Percentiles rank a stretch among this genome's conserved stretches.
phyloP scores from a whole-genome alignment of 2,329 filamentous ascomycete species.

The Xylariaceae sp. region DNA sequence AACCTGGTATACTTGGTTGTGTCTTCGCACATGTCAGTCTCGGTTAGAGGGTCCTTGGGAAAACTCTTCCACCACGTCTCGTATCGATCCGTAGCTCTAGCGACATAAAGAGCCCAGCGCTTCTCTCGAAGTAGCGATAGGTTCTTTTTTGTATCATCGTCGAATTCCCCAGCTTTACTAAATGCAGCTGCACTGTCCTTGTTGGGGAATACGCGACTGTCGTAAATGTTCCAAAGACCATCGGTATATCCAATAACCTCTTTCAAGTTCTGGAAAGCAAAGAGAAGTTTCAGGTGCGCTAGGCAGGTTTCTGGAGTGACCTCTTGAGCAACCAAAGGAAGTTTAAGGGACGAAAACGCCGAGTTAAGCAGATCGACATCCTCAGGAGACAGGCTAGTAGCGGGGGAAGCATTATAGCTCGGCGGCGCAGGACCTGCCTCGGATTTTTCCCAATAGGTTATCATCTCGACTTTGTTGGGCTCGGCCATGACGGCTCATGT shows the following conservation, averaged over 20 bases:
- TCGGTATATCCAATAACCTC: conserved; percentile 63
- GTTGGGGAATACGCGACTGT: conserved; percentile 38
- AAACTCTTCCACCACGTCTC: conserved; percentile 58
- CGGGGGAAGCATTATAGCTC: conserved; percentile 16
- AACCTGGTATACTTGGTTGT: conserved; percentile 27
- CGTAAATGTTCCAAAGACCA: conserved; percentile 61
- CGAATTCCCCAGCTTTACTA: conserved; percentile 18
- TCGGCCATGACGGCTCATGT: neutral
- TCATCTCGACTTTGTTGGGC: conserved; percentile 5
- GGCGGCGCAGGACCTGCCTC: conserved; percentile 17
- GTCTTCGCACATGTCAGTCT: conserved; percentile 35
- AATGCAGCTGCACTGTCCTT: conserved; percentile 13
- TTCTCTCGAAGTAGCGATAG: conserved; percentile 62
- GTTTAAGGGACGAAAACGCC: conserved; percentile 38
- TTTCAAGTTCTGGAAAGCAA: conserved; percentile 62
- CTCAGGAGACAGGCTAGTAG: conserved; percentile 11
- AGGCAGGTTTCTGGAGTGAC: conserved; percentile 57
- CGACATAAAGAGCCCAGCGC: conserved; percentile 67
- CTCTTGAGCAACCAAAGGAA: conserved; percentile 30
- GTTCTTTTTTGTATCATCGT: conserved; percentile 38
- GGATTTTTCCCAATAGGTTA: neutral
- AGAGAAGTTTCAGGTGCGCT: conserved; percentile 69
- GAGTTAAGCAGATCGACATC: conserved; percentile 25
- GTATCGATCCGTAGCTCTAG: conserved; percentile 65
- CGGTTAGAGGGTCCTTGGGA: conserved; percentile 31